A percentile compares a stretch with the other conserved stretches of the same genome.
Evolutionary conservation across 352 stramenopile species (phyloP).

Genomic region (Globisporangium splendens): DNA sequence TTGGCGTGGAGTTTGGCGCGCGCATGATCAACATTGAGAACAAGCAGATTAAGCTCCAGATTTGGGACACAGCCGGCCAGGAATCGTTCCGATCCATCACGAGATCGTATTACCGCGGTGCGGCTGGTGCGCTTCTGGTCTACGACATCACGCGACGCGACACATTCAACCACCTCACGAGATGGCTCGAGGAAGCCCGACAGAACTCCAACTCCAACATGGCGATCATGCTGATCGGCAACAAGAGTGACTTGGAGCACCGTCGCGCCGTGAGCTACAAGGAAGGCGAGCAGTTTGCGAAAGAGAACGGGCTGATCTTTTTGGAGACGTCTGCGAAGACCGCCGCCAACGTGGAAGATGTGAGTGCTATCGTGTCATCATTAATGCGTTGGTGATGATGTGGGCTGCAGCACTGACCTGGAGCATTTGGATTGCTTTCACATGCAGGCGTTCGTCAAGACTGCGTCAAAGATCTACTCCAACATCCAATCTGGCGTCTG

Average conservation of each 20-base stretch:
- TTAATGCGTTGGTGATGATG: too few species aligned
- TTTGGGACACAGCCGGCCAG: conserved; percentile 98
- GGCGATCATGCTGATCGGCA: conserved; percentile 99
- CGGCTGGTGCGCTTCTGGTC: conserved; percentile 95
- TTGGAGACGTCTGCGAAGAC: conserved; percentile 99
- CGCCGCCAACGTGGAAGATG: conserved; percentile 97
- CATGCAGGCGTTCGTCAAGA: conserved; percentile 92
- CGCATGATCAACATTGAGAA: conserved; percentile 99
- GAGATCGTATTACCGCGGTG: conserved; percentile 98
- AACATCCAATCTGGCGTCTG: conserved; percentile 95
- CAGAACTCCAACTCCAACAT: conserved; percentile 99
- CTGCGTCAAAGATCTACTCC: conserved; percentile 94
- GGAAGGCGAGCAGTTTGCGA: conserved; percentile 98
- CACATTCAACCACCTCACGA: conserved; percentile 98
- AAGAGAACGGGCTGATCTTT: conserved; percentile 99
- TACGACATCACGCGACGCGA: conserved; percentile 99
- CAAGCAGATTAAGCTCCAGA: conserved; percentile 98
- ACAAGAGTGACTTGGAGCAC: conserved; percentile 98
- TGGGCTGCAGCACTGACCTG: too few species aligned
- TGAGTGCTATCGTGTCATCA: conserved; percentile 37
- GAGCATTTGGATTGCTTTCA: too few species aligned
- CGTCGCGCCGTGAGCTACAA: conserved; percentile 94
- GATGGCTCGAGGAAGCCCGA: conserved; percentile 98
- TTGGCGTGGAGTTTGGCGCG: conserved; percentile 99
- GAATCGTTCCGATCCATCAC: conserved; percentile 99